These are phyloP conservation scores for Arthrinium phaeospermum DNA, from an alignment of 2,329 filamentous ascomycete species.

Conservation along the genomic window DNA sequence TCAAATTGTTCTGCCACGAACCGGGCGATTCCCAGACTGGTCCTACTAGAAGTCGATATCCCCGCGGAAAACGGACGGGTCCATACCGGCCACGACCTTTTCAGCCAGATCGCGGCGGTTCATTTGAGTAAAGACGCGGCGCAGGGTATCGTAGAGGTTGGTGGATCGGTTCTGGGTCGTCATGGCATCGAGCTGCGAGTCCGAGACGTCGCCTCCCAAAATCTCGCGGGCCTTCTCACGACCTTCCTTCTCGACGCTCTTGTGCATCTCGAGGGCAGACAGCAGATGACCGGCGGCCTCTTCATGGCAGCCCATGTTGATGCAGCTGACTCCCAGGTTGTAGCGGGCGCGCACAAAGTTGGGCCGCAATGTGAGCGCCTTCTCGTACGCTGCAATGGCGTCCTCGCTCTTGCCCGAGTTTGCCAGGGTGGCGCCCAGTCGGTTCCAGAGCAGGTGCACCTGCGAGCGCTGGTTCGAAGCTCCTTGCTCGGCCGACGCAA, in stretches of 20 bases:
- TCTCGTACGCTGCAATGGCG: constrained; percentile 95
- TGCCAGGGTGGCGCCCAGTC: constrained; percentile 91
- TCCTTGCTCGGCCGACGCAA: constrained; percentile 84
- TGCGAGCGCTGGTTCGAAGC: constrained; percentile 84
- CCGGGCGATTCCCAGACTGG: neutral
- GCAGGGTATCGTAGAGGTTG: constrained; percentile 92
- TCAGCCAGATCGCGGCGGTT: constrained; percentile 85
- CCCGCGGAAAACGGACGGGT: constrained; percentile 84
- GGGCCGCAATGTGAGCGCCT: constrained; percentile 84
- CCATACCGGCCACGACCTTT: constrained; percentile 85
- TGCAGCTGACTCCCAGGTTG: constrained; percentile 94
- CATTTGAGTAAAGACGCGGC: constrained; percentile 97
- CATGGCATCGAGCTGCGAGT: constrained; percentile 83
- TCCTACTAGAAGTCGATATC: constrained; percentile 80
- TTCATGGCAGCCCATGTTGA: constrained; percentile 94
- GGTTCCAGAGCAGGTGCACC: constrained; percentile 95
- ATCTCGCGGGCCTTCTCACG: constrained; percentile 84
- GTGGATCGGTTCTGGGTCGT: constrained; percentile 95
- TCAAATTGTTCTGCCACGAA: neutral
- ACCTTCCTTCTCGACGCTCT: constrained; percentile 85
- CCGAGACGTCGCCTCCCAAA: constrained; percentile 64
- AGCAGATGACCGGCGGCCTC: constrained; percentile 93
- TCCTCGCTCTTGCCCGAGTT: constrained; percentile 94
- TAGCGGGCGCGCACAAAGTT: constrained; percentile 98
- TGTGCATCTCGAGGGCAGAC: constrained; percentile 93